Base-by-base conservation (phyloP, 2,329 filamentous ascomycete species). In the Cytospora leucostoma region DNA sequence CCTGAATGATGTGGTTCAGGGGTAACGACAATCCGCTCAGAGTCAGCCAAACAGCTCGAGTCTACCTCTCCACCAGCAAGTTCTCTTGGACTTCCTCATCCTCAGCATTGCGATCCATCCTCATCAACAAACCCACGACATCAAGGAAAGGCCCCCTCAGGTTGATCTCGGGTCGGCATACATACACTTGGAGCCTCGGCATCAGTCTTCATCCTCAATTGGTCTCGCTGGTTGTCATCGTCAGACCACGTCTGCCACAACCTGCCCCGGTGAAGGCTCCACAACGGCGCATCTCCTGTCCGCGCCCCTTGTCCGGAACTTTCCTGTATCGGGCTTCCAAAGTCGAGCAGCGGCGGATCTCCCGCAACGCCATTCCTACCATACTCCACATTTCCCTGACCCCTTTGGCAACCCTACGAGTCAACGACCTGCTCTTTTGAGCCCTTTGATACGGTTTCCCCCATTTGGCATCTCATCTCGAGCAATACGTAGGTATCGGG, bases 261-360 rank as follows among this genome's bases (percentile, higher is more conserved):
- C 15, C 37, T 13, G 37, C 37, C 37, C 37, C 37, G 12, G 12
- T 13, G 12, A 7, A 3, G 44, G 44, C 4, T 21, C 44, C 44
- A 47, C 44, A 12, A 15, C 40, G 40, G 40, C 40, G 40, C 40
- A 19, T 19, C 3, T 19, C 40, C 40, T n/a, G 10, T 47, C 40
- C 7, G n/a, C n/a, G 37, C 51, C 55, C 55, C 61, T 63, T 49
- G 55, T 58, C 60, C 51, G 27, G 50, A 63, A 51, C 61, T 53
- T 63, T 51, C 34, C 61, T 58, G n/a, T 7, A 63, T 59, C 61
- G 37, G 61, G 61, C 56, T 54, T 63, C 50, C 56, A 58, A 63
- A 58, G 47, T 63, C 61, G 61, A 63, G 61, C 47, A 38, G 55
- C 61, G 53, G 61, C 61, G 49, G 34, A 34, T 44, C 38, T 37